Base-by-base conservation (phyloP, 1,139 yeast genomes). In the Saccharomyces uvarum region DNA sequence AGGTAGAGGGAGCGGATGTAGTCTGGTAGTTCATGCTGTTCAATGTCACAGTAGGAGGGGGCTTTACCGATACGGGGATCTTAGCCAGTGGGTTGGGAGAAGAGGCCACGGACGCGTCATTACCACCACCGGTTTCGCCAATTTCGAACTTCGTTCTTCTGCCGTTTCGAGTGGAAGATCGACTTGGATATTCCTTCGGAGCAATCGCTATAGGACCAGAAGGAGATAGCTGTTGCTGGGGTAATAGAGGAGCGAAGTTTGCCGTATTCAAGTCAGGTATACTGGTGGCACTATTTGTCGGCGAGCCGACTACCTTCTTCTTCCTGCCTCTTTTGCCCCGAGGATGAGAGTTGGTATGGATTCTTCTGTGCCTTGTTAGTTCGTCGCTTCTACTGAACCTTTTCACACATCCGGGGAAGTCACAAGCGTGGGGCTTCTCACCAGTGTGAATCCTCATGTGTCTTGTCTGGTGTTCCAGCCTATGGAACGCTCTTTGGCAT, bases 351-450 rank as follows among this genome's bases (percentile, higher is more conserved):
- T 81, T 82, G 51, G 81, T 82, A 67, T 84, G 89, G 52, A 82
- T 82, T 56, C 86, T 73, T 57, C 79, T 73, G 67, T 83, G 91
- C 60, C 89, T 75, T 11, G 88, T 84, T 59, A 85, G 71, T 61
- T 86, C 89, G 61, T 85, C 88, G 49, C 83, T 75, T 58, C 91
- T 74, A 56, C 84, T 79, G 68, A 86, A 86, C 58, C 82, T 75
- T 69, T 85, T 85, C 48, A 76, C 66, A 68, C 93, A 86, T 7
- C 84, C 84, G 2, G 86, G 82, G 58, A 75, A 83, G 31, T 82
- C 79, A 70, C 95, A 86, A 27, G 78, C 81, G 67, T 85, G 88
- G 11, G 93, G 93, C 61, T 86, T 83, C 65, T 84, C 87, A 27
- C 88, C 88, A 1, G 88, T 83, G 63, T 83, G 87, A 44, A 85